These are phyloP conservation scores for Colletotrichum karsti DNA, from an alignment of 2,329 filamentous ascomycete genomes.

Conservation along the genomic window DNA sequence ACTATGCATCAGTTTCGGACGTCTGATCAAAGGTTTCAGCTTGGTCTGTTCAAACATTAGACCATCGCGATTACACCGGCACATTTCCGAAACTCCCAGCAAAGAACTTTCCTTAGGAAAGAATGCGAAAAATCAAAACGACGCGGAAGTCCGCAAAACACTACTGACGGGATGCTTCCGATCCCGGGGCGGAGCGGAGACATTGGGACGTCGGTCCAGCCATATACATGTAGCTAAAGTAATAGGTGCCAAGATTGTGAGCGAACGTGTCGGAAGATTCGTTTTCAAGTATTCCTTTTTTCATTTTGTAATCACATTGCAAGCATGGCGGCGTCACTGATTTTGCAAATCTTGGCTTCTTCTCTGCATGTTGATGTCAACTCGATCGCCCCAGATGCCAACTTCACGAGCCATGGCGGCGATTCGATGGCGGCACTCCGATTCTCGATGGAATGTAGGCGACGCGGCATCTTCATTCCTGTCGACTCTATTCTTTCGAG, in stretches of 20 bases:
- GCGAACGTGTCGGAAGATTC: neutral
- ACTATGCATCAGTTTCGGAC: neutral
- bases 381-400: neutral
- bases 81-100: too few species aligned
- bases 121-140: too few species aligned
- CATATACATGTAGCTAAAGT: too few species aligned
- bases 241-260: too few species aligned
- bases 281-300: neutral
- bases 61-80: too few species aligned
- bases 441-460: neutral
- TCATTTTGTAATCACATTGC: neutral
- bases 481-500: neutral
- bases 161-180: too few species aligned
- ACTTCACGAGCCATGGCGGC: neutral
- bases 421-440: neutral
- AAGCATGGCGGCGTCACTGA: neutral
- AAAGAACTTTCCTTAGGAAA: too few species aligned
- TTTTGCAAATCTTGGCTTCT: neutral
- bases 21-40: neutral
- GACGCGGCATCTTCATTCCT: neutral
- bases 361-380: neutral
- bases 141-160: too few species aligned
- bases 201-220: too few species aligned
- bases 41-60: neutral
- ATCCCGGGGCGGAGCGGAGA: too few species aligned